Base-by-base conservation (phyloP, 73 alveolate species). In the Durusdinium trenchii region DNA sequence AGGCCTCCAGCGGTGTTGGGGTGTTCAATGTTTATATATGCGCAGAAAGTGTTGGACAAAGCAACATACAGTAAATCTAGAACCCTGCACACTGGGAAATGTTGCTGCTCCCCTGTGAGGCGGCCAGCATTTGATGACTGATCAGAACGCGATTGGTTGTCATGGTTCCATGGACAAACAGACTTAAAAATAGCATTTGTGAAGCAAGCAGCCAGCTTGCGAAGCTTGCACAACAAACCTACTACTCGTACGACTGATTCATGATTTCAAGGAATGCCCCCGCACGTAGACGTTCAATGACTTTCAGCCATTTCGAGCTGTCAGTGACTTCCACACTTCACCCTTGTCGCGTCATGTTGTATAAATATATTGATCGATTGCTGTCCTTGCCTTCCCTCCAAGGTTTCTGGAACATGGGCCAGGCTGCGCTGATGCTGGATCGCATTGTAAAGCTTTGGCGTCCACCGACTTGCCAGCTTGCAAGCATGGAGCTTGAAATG, bases 391-490 rank as follows among this genome's bases (percentile, higher is more conserved):
- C 9, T 51, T n/a, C 85, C 12, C 43, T 6, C 75, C 62, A 57
- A 90, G 97, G 98, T 32, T 93, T 75, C 51, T 93, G 98, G 98
- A 92, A 93, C 71, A 42, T 93, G 62, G 36, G 12, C 45, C 57
- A 78, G 2, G 98, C 93, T 1, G 92, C 83, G 40, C 36, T 32
- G 35, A 93, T 93, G 98, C 57, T 93, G 90, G 98, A 73, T 23
- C 98, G 98, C 42, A 93, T 93, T 35, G 98, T 93, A 32, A 90
- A 90, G 87, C 92, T 93, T 35, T 93, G 98, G 98, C 90, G 98
- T 16, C 98, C 98, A 14, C 98, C 98, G 3, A 93, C 98, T 35
- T 93, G 98, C 67, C 98, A 93, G 83, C 40, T 93, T 40, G 98
- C 98, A 0, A 52, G 83, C 75, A 69, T 91, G 98, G 98, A 91